phyloP scores from a whole-genome alignment of 306 rosid species.

The Acmispon strigosus region DNA sequence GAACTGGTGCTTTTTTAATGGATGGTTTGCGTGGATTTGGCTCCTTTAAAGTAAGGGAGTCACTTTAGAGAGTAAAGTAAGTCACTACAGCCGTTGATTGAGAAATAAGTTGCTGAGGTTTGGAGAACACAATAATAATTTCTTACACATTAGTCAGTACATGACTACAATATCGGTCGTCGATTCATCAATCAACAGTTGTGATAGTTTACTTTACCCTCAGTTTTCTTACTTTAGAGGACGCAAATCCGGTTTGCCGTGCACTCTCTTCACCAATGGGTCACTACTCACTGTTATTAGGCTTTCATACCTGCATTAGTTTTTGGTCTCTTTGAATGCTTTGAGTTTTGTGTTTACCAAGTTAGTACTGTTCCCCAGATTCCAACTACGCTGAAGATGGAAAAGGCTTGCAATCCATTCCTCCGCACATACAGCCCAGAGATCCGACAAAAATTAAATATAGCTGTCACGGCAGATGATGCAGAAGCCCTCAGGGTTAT shows the following conservation, averaged over 20 bases:
- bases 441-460: slow-evolving; percentile 59
- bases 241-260: background rate
- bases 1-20: background rate
- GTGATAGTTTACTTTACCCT: no score
- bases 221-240: no score
- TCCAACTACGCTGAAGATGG: slow-evolving; percentile 68
- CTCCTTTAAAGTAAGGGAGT: no score
- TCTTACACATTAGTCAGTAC: no score
- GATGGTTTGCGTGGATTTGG: background rate
- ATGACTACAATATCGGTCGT: no score
- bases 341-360: background rate
- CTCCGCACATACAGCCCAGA: slow-evolving; percentile 67
- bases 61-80: no score
- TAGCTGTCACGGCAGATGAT: slow-evolving; percentile 53
- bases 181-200: no score
- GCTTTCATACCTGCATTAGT: background rate
- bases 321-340: background rate
- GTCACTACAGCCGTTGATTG: no score
- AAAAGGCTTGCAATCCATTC: slow-evolving; percentile 93
- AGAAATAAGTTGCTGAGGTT: no score
- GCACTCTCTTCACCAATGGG: background rate
- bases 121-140: no score
- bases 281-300: background rate
- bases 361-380: slow-evolving; percentile 38
- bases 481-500: slow-evolving; percentile 66